These are phyloP conservation scores for Dictyostelium capitatum DNA, from an alignment of 78 protist genomes.

Conservation along the genomic window DNA sequence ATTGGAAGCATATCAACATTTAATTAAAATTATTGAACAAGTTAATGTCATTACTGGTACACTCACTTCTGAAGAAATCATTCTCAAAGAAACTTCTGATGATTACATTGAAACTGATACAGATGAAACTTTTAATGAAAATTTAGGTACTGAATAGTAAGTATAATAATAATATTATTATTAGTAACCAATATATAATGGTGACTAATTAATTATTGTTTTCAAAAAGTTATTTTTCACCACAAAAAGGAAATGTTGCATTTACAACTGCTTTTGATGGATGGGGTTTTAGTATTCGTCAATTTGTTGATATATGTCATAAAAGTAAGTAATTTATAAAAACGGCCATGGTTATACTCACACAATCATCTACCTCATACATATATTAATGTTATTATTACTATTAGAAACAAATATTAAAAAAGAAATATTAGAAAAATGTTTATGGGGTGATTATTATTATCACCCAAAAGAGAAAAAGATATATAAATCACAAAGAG, in stretches of 20 bases:
- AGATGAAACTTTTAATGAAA: conserved; percentile 7
- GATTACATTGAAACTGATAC: not conserved
- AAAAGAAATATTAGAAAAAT: conserved; percentile 53
- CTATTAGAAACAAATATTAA: conserved; percentile 77
- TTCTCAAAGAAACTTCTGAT: conserved; percentile 54
- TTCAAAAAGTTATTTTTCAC: conserved; percentile 82
- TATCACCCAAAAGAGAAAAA: conserved; percentile 80
- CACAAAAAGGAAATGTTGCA: conserved; percentile 96
- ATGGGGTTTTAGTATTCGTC: conserved; percentile 94
- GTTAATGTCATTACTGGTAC: conserved; percentile 90
- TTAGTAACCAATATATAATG: no score
- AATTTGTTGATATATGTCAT: conserved; percentile 74
- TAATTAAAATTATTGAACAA: conserved; percentile 89
- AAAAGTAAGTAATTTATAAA: conserved; percentile 48
- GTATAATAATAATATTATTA: not conserved
- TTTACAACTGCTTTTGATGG: conserved; percentile 95
- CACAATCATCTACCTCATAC: no score
- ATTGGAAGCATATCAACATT: conserved; percentile 89
- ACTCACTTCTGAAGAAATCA: conserved; percentile 74
- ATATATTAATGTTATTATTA: no score
- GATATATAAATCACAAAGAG: conserved; percentile 47
- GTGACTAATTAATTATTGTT: no score
- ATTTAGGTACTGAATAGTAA: conserved; percentile 12
- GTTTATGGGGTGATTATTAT: conserved; percentile 97
- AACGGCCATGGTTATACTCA: not conserved